Evolutionary conservation across 148 eudicot species (phyloP).

Genomic region (Fagopyrum homotropicum): DNA sequence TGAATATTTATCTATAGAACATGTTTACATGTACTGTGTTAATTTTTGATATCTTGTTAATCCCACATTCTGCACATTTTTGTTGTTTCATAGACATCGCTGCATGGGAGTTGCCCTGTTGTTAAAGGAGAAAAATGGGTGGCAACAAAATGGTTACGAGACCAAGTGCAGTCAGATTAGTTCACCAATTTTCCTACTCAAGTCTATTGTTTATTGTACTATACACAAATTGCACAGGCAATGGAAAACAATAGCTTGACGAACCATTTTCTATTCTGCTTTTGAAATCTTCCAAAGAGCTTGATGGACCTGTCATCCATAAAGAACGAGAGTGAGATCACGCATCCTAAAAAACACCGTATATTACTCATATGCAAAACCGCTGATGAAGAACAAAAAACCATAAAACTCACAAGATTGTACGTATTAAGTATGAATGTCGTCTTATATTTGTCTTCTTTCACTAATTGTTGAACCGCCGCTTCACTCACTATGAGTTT

Average conservation of each 20-base stretch:
- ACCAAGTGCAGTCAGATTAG: slow-evolving; percentile 42
- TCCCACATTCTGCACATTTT: neutral
- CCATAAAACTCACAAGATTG: too few relatives aligned
- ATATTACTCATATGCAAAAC: too few relatives aligned
- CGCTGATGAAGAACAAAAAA: too few relatives aligned
- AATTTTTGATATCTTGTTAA: neutral
- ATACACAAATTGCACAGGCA: neutral
- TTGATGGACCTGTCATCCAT: neutral
- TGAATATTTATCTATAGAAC: neutral
- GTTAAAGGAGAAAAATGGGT: slow-evolving; percentile 84
- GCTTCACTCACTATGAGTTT: too few relatives aligned
- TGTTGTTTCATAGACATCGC: slow-evolving; percentile 42
- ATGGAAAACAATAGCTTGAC: neutral
- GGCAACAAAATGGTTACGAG: slow-evolving; percentile 76
- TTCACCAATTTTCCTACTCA: neutral
- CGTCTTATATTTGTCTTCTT: too few relatives aligned
- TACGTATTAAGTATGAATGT: too few relatives aligned
- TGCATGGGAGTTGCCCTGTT: slow-evolving; percentile 89
- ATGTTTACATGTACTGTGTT: neutral
- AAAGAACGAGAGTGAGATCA: too few relatives aligned
- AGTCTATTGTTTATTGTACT: neutral
- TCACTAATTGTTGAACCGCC: too few relatives aligned
- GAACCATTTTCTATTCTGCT: too few relatives aligned
- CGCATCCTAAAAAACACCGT: too few relatives aligned
- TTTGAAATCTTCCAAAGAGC: neutral